Base-by-base conservation (phyloP, 116 monocot species). In the Papilionanthe hybrid region DNA sequence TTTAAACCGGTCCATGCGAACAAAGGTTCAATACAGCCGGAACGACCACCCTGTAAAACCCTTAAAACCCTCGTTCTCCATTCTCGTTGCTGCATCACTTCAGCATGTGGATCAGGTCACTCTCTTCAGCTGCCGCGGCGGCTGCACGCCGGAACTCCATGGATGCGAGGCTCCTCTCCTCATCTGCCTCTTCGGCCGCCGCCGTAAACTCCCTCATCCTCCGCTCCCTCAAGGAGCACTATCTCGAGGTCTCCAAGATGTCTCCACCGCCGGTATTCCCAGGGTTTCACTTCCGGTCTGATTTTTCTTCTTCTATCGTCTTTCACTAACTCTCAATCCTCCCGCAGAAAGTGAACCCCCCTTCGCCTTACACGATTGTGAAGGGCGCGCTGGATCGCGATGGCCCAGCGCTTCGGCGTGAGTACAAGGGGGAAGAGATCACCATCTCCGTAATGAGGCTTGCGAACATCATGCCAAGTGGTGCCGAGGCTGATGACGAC, bases 221-320 rank as follows among this genome's bases (percentile, higher is more conserved):
- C 63, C 95, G 95, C 72, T 93, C 95, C 44, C 95, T 96, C 79
- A 96, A 93, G 63, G 91, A 96, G 17, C 95, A 96, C 86, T 96
- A 91, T 78, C 86, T 91, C 80, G 95, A 96, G 68, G 88, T 89
- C 78, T 96, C 93, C 83, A 86, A 87, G 81, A 91, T 93, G 93
- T 77, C 87, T 60, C 93, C 93, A 68, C 96, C 96, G 12, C 93
- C 93, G 60, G 92, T 94, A 86, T 30, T 49, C 49, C 27, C 37
- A 77, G 29, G 23, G 8, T 23, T 37, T 47, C 6, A 55, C 55
- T 18, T 28, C 45, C 32, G 63, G 47, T 18, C 42, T 63, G 65
- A 55, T 10, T 7, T 9, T 73, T 8, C 17, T 41, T 23, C 56
- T 44, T 12, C 42, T 65, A 48, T 30, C 55, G 42, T 57, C 57